Base-by-base conservation (phyloP, 2,329 filamentous ascomycete species). In the Aspergillus sp. region DNA sequence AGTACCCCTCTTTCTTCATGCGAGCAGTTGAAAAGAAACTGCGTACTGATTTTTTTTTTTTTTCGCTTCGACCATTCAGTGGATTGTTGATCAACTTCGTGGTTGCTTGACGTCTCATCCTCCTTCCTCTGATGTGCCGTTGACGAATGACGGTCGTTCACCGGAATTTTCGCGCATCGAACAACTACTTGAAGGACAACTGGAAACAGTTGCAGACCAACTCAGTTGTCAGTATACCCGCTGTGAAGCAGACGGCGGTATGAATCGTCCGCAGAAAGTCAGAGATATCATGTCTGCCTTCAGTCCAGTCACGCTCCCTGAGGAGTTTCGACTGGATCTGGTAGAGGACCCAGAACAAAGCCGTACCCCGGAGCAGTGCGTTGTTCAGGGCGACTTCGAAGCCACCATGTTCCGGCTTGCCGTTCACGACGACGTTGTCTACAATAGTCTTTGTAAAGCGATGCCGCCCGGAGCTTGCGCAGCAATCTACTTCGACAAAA, bases 251-350 rank as follows among this genome's bases (percentile, higher is more conserved):
- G 53, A 56, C 26, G 54, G 54, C 4, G 54, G 59, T 3, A 65
- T 70, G 60, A 65, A 54, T 27, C 64, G 68, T 26, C 54, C 60
- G 27, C 59, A 70, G 29, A 67, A 66, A 42, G 62, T 67, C 1
- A 60, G 65, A 42, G 72, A 74, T 42, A 69, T 75, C 28, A 55
- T 75, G 34, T 72, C 70, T 29, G 69, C 69, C 5, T 75, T 74
- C 50, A 65, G 60, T 39, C 48, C 59, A 12, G 53, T 54, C 9
- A 58, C 56, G 5, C 58, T 73, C 5, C 69, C 70, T 3, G 66
- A 70, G 32, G 68, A 72, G 30, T 71, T 68, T 48, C 62, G 63
- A 10, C 57, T 47, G 7, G 67, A 73, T 37, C 54, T 70, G n/a
- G 58, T 59, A 32, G 65, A 68, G 36, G 61, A 60, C 26, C 58